A percentile compares a stretch with the other conserved stretches of the same genome.
Conservation (phyloP, 108 stramenopile species). For the Discostella stelligeroides region DNA sequence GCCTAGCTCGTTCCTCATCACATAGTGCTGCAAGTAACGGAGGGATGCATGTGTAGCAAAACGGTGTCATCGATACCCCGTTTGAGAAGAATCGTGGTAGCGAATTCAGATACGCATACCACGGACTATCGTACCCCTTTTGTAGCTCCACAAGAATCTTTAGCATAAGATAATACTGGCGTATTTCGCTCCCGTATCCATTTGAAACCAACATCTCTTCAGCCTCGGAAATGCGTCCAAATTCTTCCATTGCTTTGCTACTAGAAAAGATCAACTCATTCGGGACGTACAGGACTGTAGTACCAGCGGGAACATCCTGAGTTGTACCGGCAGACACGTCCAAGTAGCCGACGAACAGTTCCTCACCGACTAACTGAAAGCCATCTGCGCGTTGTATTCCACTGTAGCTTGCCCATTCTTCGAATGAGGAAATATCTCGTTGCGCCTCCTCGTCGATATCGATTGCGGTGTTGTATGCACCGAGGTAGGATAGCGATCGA, state of each 20-base stretch:
- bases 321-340: constrained; percentile 43
- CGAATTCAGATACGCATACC: constrained; percentile 28
- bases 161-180: constrained; percentile 36
- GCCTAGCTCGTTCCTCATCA: constrained; percentile 30
- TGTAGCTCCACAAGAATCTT: constrained; percentile 36
- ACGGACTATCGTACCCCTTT: constrained; percentile 30
- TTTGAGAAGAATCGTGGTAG: constrained; percentile 34
- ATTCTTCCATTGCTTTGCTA: constrained; percentile 43
- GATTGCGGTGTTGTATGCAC: constrained; percentile 21
- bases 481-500: too few species aligned
- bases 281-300: constrained; percentile 47
- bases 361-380: constrained; percentile 33
- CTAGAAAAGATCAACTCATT: constrained; percentile 52
- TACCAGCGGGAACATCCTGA: constrained; percentile 48
- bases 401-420: constrained; percentile 49
- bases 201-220: constrained; percentile 27
- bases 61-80: constrained; percentile 37
- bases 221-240: constrained; percentile 47
- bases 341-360: constrained; percentile 16
- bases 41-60: constrained; percentile 41
- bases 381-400: constrained; percentile 54
- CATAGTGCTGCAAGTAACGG: constrained; percentile 28
- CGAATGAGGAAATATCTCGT: constrained; percentile 46
- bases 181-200: constrained; percentile 18
- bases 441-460: constrained; percentile 35